Evolutionary conservation across 2,329 filamentous ascomycete genomes (phyloP), one percentile per base, ranked within the genome.

Genomic region (Orbilia ellipsospora): DNA sequence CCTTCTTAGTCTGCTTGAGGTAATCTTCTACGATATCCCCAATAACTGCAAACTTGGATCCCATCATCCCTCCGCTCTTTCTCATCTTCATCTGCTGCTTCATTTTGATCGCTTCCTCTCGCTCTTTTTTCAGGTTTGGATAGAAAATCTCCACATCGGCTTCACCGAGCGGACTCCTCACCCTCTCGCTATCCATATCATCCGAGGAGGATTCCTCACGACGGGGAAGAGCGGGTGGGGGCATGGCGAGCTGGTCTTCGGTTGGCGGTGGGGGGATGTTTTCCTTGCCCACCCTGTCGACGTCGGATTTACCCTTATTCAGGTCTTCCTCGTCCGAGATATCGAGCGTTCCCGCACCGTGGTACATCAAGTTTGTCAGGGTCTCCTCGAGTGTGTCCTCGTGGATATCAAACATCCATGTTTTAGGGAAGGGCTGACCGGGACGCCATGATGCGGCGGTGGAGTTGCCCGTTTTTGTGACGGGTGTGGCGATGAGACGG

Each of bases 331-430:
- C 94, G 20, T 92, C 94, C 78, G 89, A 93, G 80, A 98, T 93
- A 81, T 98, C 94, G 2, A 98, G 87, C 0, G 90, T 89, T 77
- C 90, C 90, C 6, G 94, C 94, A 67, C 90, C 91, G 84, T 97
- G 94, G 83, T 97, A 92, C 84, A 98, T 92, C 45, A 97, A 85
- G 80, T 96, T 97, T 79, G 93, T 92, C 83, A 95, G 92, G 81
- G 96, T 90, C 81, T 97, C 92, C 81, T 97, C 92, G 6, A 91
- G 88, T 0, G 92, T 93, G 82, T 99, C 94, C 81, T 97, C 92
- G 81, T 97, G 90, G 80, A 99, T 98, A 73, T 94, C 91, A 81
- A 99, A 98, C 84, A 91, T 91, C 94, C 93, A 97, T 70, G 42
- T 60, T 23, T 76, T 70, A 20, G 72, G 72, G 65, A 76, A 76